Evolutionary conservation across 352 stramenopile species (phyloP), one percentile per base, ranked within the genome.

Genomic region (Globisporangium heterothallicum): DNA sequence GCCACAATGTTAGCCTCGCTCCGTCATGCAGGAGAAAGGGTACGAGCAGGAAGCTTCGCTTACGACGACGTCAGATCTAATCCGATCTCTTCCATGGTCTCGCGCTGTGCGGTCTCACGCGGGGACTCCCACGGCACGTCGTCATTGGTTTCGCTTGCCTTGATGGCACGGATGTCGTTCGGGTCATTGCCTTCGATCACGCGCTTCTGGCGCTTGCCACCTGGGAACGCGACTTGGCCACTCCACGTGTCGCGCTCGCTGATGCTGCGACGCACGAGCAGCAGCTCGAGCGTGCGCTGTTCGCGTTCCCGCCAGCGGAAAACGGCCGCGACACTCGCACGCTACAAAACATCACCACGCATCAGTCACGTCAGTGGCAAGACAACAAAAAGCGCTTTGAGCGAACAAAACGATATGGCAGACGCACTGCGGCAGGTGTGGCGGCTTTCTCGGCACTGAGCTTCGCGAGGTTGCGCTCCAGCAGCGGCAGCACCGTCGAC

Each of bases 21-120:
- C 53, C 50, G 52, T 27, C 63, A 61, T 10, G 42, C 53, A 46
- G n/a, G n/a, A n/a, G 40, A 44, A 26, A 6, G 6, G 1, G 6
- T 8, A 21, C 50, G 12, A 16, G 7, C 16, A n/a, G 22, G 24
- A 40, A 46, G 13, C 49, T n/a, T n/a, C n/a, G n/a, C 8, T 29
- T 72, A 83, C 72, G 69, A 44, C 22, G 54, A 36, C 8, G 73
- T 72, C 25, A 93, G 77, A 32, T 89, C 71, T 18, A 94, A 58
- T 12, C 84, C 84, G 35, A 94, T 78, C 65, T 94, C 84, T 51
- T 94, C 84, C 58, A 84, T 62, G 14, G 81, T 92, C 63, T 94
- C 84, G 12, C 84, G 72, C 56, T 72, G 65, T 9, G 81, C 84
- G 6, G 78, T 92, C 58, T 91, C 77, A 13, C 76, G 58, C 18